Base-by-base conservation (phyloP, 768 basidiomycete species). In the Russula emetica region DNA sequence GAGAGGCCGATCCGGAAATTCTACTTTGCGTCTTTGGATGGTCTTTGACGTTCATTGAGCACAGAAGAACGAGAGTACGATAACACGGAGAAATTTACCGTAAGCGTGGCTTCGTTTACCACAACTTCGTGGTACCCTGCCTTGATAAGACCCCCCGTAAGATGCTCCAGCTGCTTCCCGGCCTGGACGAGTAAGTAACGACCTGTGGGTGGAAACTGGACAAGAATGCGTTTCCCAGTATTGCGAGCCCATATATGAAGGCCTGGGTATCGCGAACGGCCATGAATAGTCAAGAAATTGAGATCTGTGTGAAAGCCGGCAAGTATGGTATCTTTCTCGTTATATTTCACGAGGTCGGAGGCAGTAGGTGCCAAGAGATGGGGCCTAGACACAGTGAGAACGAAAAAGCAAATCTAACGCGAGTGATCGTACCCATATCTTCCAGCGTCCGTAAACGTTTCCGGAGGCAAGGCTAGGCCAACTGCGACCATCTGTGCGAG, bases 71-170 rank as follows among this genome's bases (percentile, higher is more conserved):
- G n/a, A 32, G 60, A 32, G 36, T 6, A 14, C n/a, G 7, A 55
- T 57, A 14, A 32, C 40, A 22, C 18, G 7, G 40, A 44, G 7
- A 38, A 20, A 50, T 36, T 26, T 64, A 92, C 92, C 66, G 81
- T 77, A 20, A 94, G 50, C 0, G 95, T 96, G 20, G 80, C 82
- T 24, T 85, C 82, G 60, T 91, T 97, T 45, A 95, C 93, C 7
- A 93, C 91, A 6, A 98, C 95, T 70, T 98, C 95, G 69, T 98
- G 95, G 72, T 83, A 96, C 5, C 95, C 95, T 14, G 95, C 95
- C 70, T 90, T 90, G 72, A 98, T 85, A 32, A 95, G 76, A 0
- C 95, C 90, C 18, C 88, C 89, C 26, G 81, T 85, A 49, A 94
- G 77, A 74, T 92, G 91, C 72, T 97, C 95, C 13, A 98, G 82